phyloP scores from a whole-genome alignment of 768 basidiomycete species.

The Exidia glandulosa region DNA sequence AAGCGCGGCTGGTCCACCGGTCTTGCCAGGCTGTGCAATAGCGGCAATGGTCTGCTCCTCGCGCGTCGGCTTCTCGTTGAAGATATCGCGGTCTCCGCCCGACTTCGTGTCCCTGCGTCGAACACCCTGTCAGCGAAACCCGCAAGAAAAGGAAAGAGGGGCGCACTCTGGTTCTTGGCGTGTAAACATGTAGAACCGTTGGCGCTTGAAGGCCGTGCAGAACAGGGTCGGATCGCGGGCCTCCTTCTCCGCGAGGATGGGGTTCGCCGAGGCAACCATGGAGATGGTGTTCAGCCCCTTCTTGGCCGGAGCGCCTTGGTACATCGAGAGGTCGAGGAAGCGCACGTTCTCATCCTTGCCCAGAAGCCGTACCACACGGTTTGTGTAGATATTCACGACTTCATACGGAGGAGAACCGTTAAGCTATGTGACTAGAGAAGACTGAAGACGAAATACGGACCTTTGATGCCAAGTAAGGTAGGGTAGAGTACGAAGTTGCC shows the following conservation, averaged over 20 bases:
- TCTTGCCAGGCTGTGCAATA: conserved; percentile 35
- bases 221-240: conserved; percentile 84
- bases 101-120: conserved; percentile 63
- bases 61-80: conserved; percentile 94
- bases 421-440: neutral
- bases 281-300: conserved; percentile 74
- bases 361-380: conserved; percentile 75
- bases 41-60: conserved; percentile 88
- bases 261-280: conserved; percentile 94
- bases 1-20: conserved; percentile 51
- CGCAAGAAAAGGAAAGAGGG: neutral
- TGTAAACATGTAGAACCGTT: conserved; percentile 91
- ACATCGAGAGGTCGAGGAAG: conserved; percentile 78
- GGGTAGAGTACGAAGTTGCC: conserved; percentile 92
- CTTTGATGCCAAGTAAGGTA: conserved; percentile 89
- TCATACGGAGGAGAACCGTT: neutral
- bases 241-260: conserved; percentile 78
- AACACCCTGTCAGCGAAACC: neutral
- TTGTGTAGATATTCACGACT: conserved; percentile 94
- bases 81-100: conserved; percentile 81
- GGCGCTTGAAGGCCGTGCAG: conserved; percentile 86
- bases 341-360: conserved; percentile 92
- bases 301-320: conserved; percentile 91
- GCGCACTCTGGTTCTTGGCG: conserved; percentile 81
- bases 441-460: conserved; percentile 28